Conservation (phyloP, 129 eudicot species). For the Smallanthus sonchifolius region DNA sequence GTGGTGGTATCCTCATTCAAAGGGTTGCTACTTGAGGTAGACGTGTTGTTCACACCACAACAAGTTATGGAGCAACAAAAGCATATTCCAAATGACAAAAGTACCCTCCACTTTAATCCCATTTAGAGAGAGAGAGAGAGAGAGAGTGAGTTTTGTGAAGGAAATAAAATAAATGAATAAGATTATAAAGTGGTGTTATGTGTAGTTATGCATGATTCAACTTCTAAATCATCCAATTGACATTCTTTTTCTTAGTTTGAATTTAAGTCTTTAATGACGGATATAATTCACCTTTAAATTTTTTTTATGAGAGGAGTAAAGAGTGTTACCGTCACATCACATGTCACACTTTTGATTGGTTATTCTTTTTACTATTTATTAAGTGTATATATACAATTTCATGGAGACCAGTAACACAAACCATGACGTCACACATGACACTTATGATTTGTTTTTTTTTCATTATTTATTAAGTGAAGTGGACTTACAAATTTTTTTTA, state of each 20-base stretch:
- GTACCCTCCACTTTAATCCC: conserved; percentile 30
- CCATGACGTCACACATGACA: too few species aligned
- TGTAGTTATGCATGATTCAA: conserved; percentile 25
- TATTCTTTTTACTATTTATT: too few species aligned
- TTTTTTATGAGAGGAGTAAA: too few species aligned
- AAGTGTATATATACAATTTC: too few species aligned
- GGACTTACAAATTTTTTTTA: too few species aligned
- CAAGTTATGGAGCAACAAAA: conserved; percentile 5
- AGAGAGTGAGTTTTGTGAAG: not conserved
- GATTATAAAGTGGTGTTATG: conserved; percentile 12
- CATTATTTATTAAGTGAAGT: too few species aligned
- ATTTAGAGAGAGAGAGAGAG: conserved; percentile 1
- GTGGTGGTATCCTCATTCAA: conserved; percentile 17
- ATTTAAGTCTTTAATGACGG: not conserved
- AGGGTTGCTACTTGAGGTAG: conserved; percentile 11
- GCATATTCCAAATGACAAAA: conserved; percentile 30
- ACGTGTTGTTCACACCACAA: conserved; percentile 4
- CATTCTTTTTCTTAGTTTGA: conserved; percentile 3
- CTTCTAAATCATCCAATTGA: conserved; percentile 25
- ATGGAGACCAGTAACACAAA: too few species aligned
- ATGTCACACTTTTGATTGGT: too few species aligned
- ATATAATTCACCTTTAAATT: not conserved
- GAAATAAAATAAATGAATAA: not conserved
- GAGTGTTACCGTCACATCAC: too few species aligned
- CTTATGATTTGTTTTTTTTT: too few species aligned